phyloP scores from a whole-genome alignment of 148 eudicot species.

The Arbutus unedo region DNA sequence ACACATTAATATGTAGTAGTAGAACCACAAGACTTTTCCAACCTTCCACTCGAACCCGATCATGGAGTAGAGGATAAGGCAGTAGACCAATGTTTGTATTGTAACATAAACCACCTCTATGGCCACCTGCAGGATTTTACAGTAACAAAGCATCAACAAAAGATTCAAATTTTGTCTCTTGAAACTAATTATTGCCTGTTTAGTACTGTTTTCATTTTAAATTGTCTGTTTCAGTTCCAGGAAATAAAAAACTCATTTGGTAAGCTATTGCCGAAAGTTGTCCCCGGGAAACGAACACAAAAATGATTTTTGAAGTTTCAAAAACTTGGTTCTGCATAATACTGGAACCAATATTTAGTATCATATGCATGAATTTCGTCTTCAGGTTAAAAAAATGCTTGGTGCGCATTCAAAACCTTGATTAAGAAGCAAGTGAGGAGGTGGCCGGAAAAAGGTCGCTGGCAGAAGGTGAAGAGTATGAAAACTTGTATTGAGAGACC shows the following conservation, averaged over 20 bases:
- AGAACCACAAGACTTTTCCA: constrained; percentile 40
- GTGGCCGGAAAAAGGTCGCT: background rate
- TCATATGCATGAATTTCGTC: background rate
- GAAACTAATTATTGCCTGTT: too few species aligned
- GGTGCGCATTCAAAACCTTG: background rate
- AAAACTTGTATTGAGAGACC: background rate
- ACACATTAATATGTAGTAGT: constrained; percentile 38
- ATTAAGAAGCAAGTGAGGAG: background rate
- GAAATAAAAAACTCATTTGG: background rate
- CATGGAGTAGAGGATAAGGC: constrained; percentile 40
- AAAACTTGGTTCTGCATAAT: background rate
- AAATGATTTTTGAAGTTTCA: background rate
- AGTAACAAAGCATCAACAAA: background rate
- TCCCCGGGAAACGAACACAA: background rate
- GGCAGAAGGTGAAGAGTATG: background rate
- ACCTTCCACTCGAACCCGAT: constrained; percentile 38
- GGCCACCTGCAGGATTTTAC: constrained; percentile 18
- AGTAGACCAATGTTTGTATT: constrained; percentile 37
- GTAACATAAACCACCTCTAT: constrained; percentile 35
- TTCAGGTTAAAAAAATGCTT: too few species aligned
- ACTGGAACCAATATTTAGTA: background rate
- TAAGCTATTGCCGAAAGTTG: background rate
- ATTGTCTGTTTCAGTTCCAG: background rate
- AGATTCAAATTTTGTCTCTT: background rate
- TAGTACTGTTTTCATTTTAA: too few species aligned